Base-by-base conservation (phyloP, 192 early-diverging fungal species). In the Coemansia sp. region DNA sequence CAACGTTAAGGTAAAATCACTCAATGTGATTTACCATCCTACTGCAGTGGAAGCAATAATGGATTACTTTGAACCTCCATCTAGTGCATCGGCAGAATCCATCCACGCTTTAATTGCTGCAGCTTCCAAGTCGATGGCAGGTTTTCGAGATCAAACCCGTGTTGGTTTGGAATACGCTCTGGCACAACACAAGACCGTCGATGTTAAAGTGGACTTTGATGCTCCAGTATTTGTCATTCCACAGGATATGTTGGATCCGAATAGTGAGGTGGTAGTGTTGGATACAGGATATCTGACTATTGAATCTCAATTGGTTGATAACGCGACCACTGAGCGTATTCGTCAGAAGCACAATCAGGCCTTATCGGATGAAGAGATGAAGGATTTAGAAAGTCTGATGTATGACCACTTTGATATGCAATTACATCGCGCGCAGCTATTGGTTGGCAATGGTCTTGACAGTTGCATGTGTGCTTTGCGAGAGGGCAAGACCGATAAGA, bases 211-310 rank as follows among this genome's bases (percentile, higher is more conserved):
- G n/a, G 96, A 99, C 61, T 88, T 96, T 76, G 93, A 96, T 65
- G 97, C 97, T 4, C 97, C 97, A 2, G 91, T 98, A 49, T 88
- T 99, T 81, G 83, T 97, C 18, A 84, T 99, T 23, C 95, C 95
- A 0, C 86, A 90, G 63, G 81, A 85, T 69, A 85, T 78, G 27
- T 71, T 77, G 5, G 70, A 78, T 30, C 67, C 73, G 31, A 73
- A 87, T 50, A 71, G 89, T 18, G 73, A 84, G 54, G 90, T 95
- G 5, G 82, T 94, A 16, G 90, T 96, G 2, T 69, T 99, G 19
- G 96, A 99, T 72, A 92, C 92, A 19, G 97, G 97, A 54, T 92
- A 93, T 55, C 90, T 99, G 60, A 83, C 88, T 25, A 88, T 99
- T 7, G 88, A 92, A 67, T 93, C 90, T 48, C 89, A 95, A 53